phyloP scores from a whole-genome alignment of 768 basidiomycete species.

The Coprinopsis sp. region DNA sequence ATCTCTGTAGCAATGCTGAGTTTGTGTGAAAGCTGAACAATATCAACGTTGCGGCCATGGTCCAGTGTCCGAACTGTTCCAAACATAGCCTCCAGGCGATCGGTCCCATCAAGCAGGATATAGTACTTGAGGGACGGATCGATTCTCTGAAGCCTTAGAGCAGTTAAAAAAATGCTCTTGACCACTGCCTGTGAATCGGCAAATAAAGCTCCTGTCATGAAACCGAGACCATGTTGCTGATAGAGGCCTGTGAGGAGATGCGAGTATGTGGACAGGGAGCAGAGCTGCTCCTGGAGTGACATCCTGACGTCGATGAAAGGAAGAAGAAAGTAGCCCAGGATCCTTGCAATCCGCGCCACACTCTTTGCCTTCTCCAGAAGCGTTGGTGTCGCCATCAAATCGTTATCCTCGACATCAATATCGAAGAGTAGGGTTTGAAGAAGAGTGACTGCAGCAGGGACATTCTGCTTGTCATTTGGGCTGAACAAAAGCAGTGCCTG shows the following conservation, averaged over 20 bases:
- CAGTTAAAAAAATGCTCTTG: conserved; percentile 21
- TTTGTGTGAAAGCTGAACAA: conserved; percentile 18
- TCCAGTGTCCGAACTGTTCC: conserved; percentile 17
- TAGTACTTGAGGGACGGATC: conserved; percentile 12
- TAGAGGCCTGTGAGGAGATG: conserved; percentile 6
- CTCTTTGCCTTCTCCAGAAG: neutral
- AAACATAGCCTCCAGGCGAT: conserved; percentile 25
- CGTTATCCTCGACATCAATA: too few relatives aligned
- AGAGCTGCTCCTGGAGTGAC: conserved; percentile 1
- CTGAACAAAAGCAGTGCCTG: conserved; percentile 12
- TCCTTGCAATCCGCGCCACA: neutral
- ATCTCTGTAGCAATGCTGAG: conserved; percentile 16
- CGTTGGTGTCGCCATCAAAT: neutral
- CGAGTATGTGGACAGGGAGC: neutral
- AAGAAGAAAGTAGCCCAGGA: neutral
- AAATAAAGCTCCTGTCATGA: conserved; percentile 15
- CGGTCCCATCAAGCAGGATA: conserved; percentile 20
- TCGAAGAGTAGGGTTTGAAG: neutral
- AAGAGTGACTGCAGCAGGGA: neutral
- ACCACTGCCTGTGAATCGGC: conserved; percentile 23
- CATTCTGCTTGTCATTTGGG: conserved; percentile 6
- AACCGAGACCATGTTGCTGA: conserved; percentile 5
- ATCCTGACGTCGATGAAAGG: neutral
- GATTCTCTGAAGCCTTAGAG: conserved; percentile 19
- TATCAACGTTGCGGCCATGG: conserved; percentile 21